Percentiles rank a stretch among this genome's conserved stretches.
phyloP scores from a whole-genome alignment of 345 rosid species.

The Excoecaria cochinchinensis region DNA sequence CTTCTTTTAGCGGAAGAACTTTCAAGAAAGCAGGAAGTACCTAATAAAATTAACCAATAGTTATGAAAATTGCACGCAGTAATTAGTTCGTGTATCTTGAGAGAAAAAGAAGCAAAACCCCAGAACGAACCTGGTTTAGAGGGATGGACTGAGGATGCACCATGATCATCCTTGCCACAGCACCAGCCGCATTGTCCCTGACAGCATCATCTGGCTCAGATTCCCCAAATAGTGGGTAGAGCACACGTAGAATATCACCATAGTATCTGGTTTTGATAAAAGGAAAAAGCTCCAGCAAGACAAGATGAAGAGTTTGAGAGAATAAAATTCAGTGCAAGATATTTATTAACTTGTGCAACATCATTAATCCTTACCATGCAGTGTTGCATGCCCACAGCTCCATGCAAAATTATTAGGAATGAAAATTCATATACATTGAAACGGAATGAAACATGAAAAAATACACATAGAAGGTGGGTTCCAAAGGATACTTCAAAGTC shows the following conservation, averaged over 20 bases:
- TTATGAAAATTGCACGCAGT: background rate
- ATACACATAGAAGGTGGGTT: background rate
- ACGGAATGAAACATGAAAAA: background rate
- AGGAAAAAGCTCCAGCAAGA: slow-evolving; percentile 34
- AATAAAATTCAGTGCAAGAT: slow-evolving; percentile 16
- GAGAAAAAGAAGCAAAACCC: background rate
- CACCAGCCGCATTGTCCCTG: slow-evolving; percentile 98
- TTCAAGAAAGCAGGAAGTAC: slow-evolving; percentile 89
- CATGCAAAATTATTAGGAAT: background rate
- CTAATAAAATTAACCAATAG: slow-evolving; percentile 36
- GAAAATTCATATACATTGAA: background rate
- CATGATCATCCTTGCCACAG: slow-evolving; percentile 96
- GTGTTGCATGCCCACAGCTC: background rate
- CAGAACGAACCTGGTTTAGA: slow-evolving; percentile 66
- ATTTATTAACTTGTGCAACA: slow-evolving; percentile 7
- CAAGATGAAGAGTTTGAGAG: background rate
- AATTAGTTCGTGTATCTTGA: background rate
- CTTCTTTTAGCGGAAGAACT: slow-evolving; percentile 92
- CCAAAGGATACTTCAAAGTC: slow-evolving; percentile 78
- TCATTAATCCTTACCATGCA: background rate
- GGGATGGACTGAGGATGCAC: slow-evolving; percentile 84
- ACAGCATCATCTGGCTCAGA: slow-evolving; percentile 94
- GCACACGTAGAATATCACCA: slow-evolving; percentile 67
- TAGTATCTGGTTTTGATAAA: slow-evolving; percentile 58
- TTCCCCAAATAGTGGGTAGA: slow-evolving; percentile 85